Evolutionary conservation across 345 rosid species (phyloP), one percentile per base, ranked within the genome.

Genomic region (Kernera saxatilis): DNA sequence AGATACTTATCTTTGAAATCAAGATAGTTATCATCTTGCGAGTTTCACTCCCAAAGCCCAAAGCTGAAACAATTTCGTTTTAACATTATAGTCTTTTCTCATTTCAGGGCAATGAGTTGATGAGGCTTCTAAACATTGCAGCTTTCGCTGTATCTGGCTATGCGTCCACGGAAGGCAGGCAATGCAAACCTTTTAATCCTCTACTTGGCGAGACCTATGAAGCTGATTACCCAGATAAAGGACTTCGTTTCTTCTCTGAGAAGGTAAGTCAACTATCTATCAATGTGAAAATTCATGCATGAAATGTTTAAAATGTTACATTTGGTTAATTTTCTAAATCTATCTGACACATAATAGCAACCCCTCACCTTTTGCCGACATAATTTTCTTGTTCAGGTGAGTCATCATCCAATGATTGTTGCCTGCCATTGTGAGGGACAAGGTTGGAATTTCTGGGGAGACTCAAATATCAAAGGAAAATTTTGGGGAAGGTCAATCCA

Each of bases 101-200:
- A 60, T 55, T 82, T 84, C 93, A 95, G 99, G 93, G 87, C 29
- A 80, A 88, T 67, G 94, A 95, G 72, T 86, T 95, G 84, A 95
- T 90, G 98, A 89, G 96, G 80, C 85, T 95, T 79, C 79, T 92
- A 69, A 85, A 91, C 70, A 78, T 92, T 64, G 99, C 97, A 54
- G 99, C 99, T 5, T 95, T 92, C 85, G 99, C 98, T 80, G 97
- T 95, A 64, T 95, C 99, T 72, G 97, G 98, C 49, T 95, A 95
- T 82, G 91, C 99, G 48, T 95, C 97, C 59, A 94, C 99, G 12
- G 97, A 92, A 85, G 99, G 99, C 37, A 82, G 98, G 70, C 98
- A 94, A 71, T 94, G 99, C 79, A 94, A 94, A 63, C 97, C 99
- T 51, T 94, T 94, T 76, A 94, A 94, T 75, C 99, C 99, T 74